Conservation (phyloP, 257 asterid species). For the Leonotis leonurus region DNA sequence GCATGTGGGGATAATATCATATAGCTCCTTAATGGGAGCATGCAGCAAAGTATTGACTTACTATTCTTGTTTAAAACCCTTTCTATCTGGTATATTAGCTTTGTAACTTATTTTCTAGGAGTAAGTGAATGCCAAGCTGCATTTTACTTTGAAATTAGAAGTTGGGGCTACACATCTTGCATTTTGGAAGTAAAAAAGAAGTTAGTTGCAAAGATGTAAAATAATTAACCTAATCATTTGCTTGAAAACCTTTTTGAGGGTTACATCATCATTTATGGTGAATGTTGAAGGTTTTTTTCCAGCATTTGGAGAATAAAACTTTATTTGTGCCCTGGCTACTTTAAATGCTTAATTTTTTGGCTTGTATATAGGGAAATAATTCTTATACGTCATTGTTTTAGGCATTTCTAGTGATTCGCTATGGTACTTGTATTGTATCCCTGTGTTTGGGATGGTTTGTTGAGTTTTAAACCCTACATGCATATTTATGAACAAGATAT, state of each 20-base stretch:
- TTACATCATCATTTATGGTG: conserved; percentile 6
- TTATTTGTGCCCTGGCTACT: neutral
- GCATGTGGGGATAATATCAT: conserved; percentile 71
- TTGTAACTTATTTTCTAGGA: conserved; percentile 5
- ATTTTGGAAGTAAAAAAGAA: conserved; percentile 10
- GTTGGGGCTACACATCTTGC: neutral
- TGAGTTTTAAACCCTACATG: too few species aligned
- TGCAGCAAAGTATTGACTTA: conserved; percentile 70
- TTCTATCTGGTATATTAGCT: conserved; percentile 10
- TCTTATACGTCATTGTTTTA: too few species aligned
- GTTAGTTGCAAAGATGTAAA: neutral
- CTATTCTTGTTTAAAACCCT: neutral
- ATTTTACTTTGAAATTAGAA: conserved; percentile 3
- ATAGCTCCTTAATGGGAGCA: conserved; percentile 99
- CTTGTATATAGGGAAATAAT: neutral
- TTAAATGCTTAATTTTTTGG: neutral
- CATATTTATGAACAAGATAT: neutral
- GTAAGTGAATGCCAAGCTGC: neutral
- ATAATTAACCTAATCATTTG: neutral
- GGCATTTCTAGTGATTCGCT: conserved; percentile 1
- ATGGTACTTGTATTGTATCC: too few species aligned
- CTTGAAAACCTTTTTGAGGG: conserved; percentile 4
- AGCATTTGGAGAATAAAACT: neutral
- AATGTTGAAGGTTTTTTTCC: neutral
- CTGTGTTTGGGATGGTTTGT: too few species aligned